Conservation (phyloP, 176 grass and related monocot species). For the Neostapfia colusana region DNA sequence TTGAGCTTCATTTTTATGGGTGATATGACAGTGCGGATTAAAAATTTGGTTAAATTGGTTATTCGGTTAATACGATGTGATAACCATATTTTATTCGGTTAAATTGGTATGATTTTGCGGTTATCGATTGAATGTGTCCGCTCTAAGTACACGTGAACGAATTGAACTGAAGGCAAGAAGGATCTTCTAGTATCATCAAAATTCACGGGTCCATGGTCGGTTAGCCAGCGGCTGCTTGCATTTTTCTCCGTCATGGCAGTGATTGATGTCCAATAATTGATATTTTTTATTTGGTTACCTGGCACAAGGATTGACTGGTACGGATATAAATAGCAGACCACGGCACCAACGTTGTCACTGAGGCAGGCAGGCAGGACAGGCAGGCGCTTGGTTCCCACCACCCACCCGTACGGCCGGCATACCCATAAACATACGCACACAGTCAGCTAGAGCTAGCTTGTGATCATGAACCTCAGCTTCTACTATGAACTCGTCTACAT, state of each 20-base stretch:
- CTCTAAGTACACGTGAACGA: no score
- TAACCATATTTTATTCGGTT: no score
- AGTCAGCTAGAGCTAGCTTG: fast-evolving
- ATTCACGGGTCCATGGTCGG: background rate
- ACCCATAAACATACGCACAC: no score
- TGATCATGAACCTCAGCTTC: background rate
- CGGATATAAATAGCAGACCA: background rate
- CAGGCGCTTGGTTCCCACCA: background rate
- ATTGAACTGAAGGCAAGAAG: no score
- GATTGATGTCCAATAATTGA: background rate
- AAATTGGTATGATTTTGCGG: no score
- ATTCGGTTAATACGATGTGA: no score
- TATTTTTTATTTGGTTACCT: background rate
- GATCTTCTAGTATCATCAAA: background rate
- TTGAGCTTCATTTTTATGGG: no score
- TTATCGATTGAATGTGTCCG: no score
- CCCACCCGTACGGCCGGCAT: background rate
- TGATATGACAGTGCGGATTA: no score
- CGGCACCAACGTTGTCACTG: background rate
- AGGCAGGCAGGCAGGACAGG: background rate
- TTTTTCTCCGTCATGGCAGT: background rate
- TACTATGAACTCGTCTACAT: slow-evolving; percentile 32
- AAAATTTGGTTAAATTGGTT: no score
- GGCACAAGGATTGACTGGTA: no score
- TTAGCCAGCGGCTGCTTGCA: background rate